phyloP scores from a whole-genome alignment of 148 eudicot species.

The Persicaria tinctoria region DNA sequence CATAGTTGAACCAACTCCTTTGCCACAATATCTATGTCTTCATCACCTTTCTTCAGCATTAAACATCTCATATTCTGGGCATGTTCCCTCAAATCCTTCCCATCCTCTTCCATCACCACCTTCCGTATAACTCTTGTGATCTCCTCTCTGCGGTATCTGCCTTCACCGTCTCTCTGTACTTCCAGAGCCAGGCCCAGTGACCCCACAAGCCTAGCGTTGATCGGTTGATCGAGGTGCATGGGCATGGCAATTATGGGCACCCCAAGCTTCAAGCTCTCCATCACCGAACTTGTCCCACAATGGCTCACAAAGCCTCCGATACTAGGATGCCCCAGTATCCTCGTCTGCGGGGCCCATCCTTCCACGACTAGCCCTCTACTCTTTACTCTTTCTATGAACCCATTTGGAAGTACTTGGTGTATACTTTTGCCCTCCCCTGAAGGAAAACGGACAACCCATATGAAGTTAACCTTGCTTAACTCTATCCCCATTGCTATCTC shows the following conservation, averaged over 20 bases:
- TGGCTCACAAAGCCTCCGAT: slow-evolving; percentile 31
- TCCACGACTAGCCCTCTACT: slow-evolving; percentile 23
- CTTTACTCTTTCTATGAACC: slow-evolving; percentile 20
- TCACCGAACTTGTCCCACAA: slow-evolving; percentile 26
- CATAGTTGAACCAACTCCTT: slow-evolving; percentile 16
- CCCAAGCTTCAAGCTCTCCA: slow-evolving; percentile 23
- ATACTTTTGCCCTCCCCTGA: slow-evolving; percentile 12
- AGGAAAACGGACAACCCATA: slow-evolving; percentile 27
- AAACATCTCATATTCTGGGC: slow-evolving; percentile 20
- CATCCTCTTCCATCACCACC: slow-evolving; percentile 18
- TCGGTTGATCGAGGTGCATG: slow-evolving; percentile 32
- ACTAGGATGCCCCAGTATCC: slow-evolving; percentile 22
- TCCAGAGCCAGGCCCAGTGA: slow-evolving; percentile 21
- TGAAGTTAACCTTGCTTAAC: slow-evolving; percentile 23
- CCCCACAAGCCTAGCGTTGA: slow-evolving; percentile 25
- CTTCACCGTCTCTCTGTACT: slow-evolving; percentile 18
- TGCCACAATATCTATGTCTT: slow-evolving; percentile 17
- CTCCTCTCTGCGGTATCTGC: slow-evolving; percentile 12
- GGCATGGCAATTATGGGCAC: slow-evolving; percentile 32
- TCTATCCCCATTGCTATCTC: slow-evolving; percentile 31
- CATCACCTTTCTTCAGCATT: slow-evolving; percentile 15
- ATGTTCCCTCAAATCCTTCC: slow-evolving; percentile 17
- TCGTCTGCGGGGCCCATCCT: slow-evolving; percentile 31
- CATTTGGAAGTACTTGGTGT: slow-evolving; percentile 16
- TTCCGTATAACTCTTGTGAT: slow-evolving; percentile 16